Evolutionary conservation across 306 rosid genomes (phyloP).

Genomic region (Prinsepia uniflora): DNA sequence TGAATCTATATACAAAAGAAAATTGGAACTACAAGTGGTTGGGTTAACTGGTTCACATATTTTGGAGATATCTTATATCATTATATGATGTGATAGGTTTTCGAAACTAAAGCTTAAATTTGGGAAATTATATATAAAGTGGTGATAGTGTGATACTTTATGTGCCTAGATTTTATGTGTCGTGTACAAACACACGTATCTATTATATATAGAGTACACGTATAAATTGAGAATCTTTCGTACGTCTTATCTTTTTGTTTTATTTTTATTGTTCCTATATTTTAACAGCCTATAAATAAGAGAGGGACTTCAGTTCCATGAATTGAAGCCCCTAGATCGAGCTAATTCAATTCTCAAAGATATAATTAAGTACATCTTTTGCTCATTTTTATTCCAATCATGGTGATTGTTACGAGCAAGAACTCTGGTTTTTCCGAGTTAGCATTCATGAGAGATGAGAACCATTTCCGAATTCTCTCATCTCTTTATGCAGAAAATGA

Average conservation of each 20-base stretch:
- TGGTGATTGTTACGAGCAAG: conserved; percentile 14
- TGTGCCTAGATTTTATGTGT: neutral
- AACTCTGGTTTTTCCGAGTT: conserved; percentile 9
- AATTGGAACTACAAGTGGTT: neutral
- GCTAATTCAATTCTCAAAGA: neutral
- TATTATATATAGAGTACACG: neutral
- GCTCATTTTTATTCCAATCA: neutral
- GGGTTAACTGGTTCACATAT: neutral
- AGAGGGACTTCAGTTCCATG: neutral
- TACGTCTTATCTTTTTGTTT: neutral
- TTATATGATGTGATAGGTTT: neutral
- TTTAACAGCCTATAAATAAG: conserved; percentile 5
- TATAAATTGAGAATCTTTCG: neutral
- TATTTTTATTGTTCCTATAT: neutral
- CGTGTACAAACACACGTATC: neutral
- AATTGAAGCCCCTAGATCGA: neutral
- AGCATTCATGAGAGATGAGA: neutral
- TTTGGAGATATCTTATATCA: neutral
- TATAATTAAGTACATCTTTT: neutral
- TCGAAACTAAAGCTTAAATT: neutral
- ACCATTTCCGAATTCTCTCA: conserved; percentile 13
- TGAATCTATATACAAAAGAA: neutral
- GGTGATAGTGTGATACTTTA: no score
- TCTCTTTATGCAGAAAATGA: conserved; percentile 2
- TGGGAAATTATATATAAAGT: neutral